phyloP scores from a whole-genome alignment of 768 basidiomycete species.

The Rhizopogon vinicolor region DNA sequence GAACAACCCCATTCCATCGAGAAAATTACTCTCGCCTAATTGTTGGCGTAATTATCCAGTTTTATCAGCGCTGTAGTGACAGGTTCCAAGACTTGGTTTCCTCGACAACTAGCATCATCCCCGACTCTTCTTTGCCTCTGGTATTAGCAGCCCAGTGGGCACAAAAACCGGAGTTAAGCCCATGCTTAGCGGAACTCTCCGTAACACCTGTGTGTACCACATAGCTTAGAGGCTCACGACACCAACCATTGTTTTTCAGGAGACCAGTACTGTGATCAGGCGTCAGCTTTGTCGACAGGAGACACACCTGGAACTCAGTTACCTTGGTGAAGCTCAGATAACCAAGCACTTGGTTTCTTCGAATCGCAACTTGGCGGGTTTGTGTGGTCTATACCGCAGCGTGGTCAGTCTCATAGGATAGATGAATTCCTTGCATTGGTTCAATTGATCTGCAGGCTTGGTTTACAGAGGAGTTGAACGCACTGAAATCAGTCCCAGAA shows the following conservation, averaged over 20 bases:
- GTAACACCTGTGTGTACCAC: conserved; percentile 41
- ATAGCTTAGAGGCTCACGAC: not conserved
- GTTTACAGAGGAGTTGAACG: conserved; percentile 72
- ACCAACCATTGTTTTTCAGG: conserved; percentile 24
- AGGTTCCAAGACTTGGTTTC: conserved; percentile 75
- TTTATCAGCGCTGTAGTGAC: conserved; percentile 91
- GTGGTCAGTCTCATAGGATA: conserved; percentile 51
- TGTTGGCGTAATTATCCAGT: conserved; percentile 90
- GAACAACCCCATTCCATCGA: conserved; percentile 88
- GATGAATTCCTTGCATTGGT: conserved; percentile 8
- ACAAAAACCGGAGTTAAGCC: conserved; percentile 73
- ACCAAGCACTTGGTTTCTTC: conserved; percentile 65
- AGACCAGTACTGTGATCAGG: conserved; percentile 36
- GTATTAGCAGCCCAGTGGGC: conserved; percentile 79
- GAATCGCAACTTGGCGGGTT: conserved; percentile 61
- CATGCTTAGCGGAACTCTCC: conserved; percentile 66
- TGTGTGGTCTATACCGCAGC: conserved; percentile 82
- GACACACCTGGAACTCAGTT: conserved; percentile 68
- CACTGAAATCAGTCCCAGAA: conserved; percentile 59
- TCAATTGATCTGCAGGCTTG: conserved; percentile 52
- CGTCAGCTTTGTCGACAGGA: conserved; percentile 70
- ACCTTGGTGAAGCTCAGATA: conserved; percentile 53
- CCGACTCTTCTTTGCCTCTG: conserved; percentile 37
- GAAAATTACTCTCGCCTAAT: conserved; percentile 95
- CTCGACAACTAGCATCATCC: conserved; percentile 23